Percentiles rank a stretch among this genome's conserved stretches.
Evolutionary conservation across 257 asterid genomes (phyloP).

Genomic region (Ajuga chamaepitys): DNA sequence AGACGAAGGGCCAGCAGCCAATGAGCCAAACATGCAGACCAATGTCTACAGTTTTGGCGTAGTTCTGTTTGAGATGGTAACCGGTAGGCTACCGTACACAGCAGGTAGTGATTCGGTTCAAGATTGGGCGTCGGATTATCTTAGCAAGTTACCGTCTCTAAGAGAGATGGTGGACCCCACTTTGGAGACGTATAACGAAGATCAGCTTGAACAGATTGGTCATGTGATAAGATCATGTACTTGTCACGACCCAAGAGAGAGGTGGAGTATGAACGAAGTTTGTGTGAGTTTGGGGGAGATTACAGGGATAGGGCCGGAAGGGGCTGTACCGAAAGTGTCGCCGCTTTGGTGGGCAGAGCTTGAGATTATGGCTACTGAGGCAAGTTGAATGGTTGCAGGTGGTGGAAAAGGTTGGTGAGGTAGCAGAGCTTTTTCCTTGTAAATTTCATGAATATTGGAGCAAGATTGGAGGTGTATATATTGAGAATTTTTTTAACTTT

Average conservation of each 20-base stretch:
- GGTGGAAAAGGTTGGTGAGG: too few relatives aligned
- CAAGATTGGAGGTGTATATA: slow-evolving; percentile 8
- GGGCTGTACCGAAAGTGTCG: slow-evolving; percentile 56
- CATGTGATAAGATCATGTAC: slow-evolving; percentile 48
- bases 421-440: background rate
- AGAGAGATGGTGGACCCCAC: slow-evolving; percentile 55
- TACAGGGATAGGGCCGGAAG: slow-evolving; percentile 62
- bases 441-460: background rate
- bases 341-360: slow-evolving; percentile 98
- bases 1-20: slow-evolving; percentile 19
- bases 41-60: slow-evolving; percentile 77
- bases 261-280: slow-evolving; percentile 51
- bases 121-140: slow-evolving; percentile 70
- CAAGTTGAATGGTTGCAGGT: slow-evolving; percentile 9
- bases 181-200: slow-evolving; percentile 34
- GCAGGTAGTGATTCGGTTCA: slow-evolving; percentile 37
- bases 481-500: too few relatives aligned
- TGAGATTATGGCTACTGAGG: slow-evolving; percentile 54
- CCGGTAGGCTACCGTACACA: slow-evolving; percentile 63
- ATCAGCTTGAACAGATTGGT: slow-evolving; percentile 44
- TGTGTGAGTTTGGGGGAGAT: slow-evolving; percentile 50
- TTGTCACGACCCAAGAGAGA: slow-evolving; percentile 32
- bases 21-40: slow-evolving; percentile 26
- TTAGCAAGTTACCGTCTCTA: slow-evolving; percentile 26
- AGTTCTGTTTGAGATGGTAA: slow-evolving; percentile 56